Evolutionary conservation across 1,284 basidiomycete species (phyloP).

Genomic region (Pseudozyma pruni): DNA sequence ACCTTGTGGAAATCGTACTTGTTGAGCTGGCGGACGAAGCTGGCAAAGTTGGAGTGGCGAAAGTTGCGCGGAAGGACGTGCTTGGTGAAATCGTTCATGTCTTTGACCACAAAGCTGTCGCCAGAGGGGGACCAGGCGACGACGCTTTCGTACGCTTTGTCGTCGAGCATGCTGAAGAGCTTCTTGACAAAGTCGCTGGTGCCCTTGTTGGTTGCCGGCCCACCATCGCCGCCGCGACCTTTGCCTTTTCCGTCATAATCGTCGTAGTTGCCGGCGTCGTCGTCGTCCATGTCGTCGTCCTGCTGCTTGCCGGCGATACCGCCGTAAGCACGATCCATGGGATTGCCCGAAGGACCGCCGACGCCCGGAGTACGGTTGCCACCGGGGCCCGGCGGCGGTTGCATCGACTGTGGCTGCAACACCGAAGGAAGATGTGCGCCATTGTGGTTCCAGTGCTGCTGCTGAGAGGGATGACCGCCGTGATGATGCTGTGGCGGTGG

Average conservation of each 20-base stretch:
- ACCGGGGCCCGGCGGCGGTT: not conserved
- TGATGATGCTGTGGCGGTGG: conserved; percentile 16
- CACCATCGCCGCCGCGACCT: conserved; percentile 15
- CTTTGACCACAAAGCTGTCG: conserved; percentile 92
- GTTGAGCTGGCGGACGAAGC: conserved; percentile 78
- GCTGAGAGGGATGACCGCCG: conserved; percentile 12
- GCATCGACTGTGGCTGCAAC: conserved; percentile 27
- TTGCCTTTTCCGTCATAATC: conserved; percentile 39
- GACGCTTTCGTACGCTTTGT: conserved; percentile 77
- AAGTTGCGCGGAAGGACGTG: conserved; percentile 92
- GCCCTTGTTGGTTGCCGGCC: conserved; percentile 39
- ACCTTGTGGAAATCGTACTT: conserved; percentile 99
- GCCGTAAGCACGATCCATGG: conserved; percentile 20
- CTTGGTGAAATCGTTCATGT: conserved; percentile 98
- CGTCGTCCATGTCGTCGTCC: conserved; percentile 41
- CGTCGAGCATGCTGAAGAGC: conserved; percentile 89
- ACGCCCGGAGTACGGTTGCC: conserved; percentile 2
- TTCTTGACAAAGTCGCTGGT: conserved; percentile 90
- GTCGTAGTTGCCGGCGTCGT: conserved; percentile 28
- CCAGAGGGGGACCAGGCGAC: conserved; percentile 88
- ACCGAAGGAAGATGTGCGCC: conserved; percentile 32
- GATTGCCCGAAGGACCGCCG: conserved; percentile 1
- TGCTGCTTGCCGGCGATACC: conserved; percentile 15
- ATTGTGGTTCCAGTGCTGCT: conserved; percentile 27
- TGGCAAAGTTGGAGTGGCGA: conserved; percentile 95